Conservation (phyloP, 75 land plant genomes). For the Chamaecyparis obtusa region DNA sequence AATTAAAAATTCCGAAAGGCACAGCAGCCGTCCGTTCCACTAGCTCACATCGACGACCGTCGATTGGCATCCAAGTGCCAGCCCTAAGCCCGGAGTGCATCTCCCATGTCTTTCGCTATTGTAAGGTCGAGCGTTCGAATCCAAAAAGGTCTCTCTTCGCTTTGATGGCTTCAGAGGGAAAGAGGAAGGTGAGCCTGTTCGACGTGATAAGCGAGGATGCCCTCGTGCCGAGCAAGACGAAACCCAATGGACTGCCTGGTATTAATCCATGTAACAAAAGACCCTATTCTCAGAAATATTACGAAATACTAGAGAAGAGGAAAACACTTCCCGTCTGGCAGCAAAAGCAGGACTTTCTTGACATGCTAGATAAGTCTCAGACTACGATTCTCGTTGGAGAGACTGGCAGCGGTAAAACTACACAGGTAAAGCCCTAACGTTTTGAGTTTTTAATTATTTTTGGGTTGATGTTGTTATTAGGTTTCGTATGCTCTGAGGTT, state of each 20-base stretch:
- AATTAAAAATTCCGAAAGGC: too few relatives aligned
- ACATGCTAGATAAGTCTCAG: constrained; percentile 40
- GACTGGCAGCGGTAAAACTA: constrained; percentile 59
- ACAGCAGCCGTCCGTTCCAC: too few relatives aligned
- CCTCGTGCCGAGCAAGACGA: constrained; percentile 39
- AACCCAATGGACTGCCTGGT: constrained; percentile 26
- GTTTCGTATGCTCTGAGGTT: background rate
- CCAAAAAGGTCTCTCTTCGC: background rate
- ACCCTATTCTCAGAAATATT: constrained; percentile 38
- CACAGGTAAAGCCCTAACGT: constrained; percentile 31
- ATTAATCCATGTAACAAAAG: constrained; percentile 35
- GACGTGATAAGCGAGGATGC: constrained; percentile 84
- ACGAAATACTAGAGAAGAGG: constrained; percentile 52
- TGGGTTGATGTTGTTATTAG: background rate
- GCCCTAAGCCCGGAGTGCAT: too few relatives aligned
- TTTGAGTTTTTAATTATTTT: background rate
- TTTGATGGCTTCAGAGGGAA: constrained; percentile 75
- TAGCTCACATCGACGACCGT: too few relatives aligned
- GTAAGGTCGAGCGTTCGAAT: background rate
- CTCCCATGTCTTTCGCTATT: too few relatives aligned
- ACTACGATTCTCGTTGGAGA: constrained; percentile 53
- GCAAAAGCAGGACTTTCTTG: constrained; percentile 44
- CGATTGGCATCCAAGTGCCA: too few relatives aligned
- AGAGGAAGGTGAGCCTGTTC: constrained; percentile 89
- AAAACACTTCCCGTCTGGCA: constrained; percentile 61